phyloP scores from a whole-genome alignment of 2,329 filamentous ascomycete species.

The Trichothecium sympodiale region DNA sequence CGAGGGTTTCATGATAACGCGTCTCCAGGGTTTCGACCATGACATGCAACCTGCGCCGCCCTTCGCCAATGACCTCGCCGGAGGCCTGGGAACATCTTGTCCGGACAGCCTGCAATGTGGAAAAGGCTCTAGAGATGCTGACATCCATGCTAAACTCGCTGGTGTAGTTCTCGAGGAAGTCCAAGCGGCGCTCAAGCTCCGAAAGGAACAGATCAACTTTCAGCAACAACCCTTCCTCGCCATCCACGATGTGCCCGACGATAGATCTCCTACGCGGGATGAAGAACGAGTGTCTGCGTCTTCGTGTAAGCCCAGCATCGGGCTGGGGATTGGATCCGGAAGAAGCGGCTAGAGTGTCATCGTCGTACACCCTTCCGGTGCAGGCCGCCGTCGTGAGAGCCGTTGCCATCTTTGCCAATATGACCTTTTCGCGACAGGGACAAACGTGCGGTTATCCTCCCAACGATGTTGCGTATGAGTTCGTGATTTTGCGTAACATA shows the following conservation, averaged over 20 bases:
- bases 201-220: slow-evolving; percentile 71
- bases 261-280: slow-evolving; percentile 43
- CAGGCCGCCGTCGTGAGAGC: slow-evolving; percentile 26
- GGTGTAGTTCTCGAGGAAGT: slow-evolving; percentile 78
- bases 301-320: slow-evolving; percentile 17
- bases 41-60: slow-evolving; percentile 71
- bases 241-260: slow-evolving; percentile 50
- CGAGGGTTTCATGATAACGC: slow-evolving; percentile 77
- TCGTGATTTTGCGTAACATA: too few species aligned
- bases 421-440: too few species aligned
- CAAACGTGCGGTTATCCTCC: too few species aligned
- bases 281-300: slow-evolving; percentile 47
- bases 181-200: slow-evolving; percentile 76
- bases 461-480: too few species aligned
- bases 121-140: slow-evolving; percentile 74
- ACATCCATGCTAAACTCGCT: slow-evolving; percentile 74
- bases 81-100: slow-evolving; percentile 83
- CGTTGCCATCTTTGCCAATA: slow-evolving; percentile 27
- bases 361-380: slow-evolving; percentile 14
- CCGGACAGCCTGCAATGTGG: slow-evolving; percentile 75
- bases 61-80: slow-evolving; percentile 79
- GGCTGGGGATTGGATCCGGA: slow-evolving; percentile 28
- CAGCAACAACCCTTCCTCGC: slow-evolving; percentile 49
- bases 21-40: slow-evolving; percentile 88
- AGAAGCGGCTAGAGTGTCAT: slow-evolving; percentile 19